Evolutionary conservation across 345 rosid species (phyloP), one percentile per base, ranked within the genome.

Genomic region (Reutealis trisperma): DNA sequence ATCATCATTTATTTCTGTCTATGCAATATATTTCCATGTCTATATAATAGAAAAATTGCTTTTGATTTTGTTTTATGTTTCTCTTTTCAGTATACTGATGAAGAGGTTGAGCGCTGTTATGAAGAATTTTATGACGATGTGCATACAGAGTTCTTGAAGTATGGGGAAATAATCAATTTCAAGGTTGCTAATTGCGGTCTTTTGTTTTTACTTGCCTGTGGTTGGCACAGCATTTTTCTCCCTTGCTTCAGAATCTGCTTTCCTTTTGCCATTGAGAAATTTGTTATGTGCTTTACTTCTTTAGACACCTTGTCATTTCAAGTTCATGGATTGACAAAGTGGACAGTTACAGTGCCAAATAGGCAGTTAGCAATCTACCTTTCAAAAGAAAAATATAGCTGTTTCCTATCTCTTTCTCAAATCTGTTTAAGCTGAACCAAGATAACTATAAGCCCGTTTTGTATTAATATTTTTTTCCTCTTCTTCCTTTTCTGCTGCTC

Each of bases 71-170:
- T 70, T 75, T 78, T 32, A 77, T 66, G 69, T 67, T 73, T 57
- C 41, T 73, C 69, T 78, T 85, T 85, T 83, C 93, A 95, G 99
- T 81, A 87, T 81, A 89, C 96, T 37, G 99, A 96, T 71, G 99
- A 96, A 81, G 99, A 96, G 88, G 88, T 91, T 83, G 98, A 92
- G 76, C 81, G 49, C 21, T 76, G 83, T 82, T 96, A 88, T 77
- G 94, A 96, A 85, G 98, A 96, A 81, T 93, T 96, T 86, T 96
- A 96, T 61, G 98, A 93, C 83, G 99, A 96, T 83, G 98, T 93
- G 67, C 99, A 93, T 83, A 92, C 99, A 32, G 99, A 96, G 87
- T 93, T 96, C 82, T 85, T 88, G 86, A 96, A 93, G 86, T 96
- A 81, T 81, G 99, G 99, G 68, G 98, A 93, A 83, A 88, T 93